These are phyloP conservation scores for Scheffersomyces titani DNA, from an alignment of 1,139 yeast species.

Conservation along the genomic window DNA sequence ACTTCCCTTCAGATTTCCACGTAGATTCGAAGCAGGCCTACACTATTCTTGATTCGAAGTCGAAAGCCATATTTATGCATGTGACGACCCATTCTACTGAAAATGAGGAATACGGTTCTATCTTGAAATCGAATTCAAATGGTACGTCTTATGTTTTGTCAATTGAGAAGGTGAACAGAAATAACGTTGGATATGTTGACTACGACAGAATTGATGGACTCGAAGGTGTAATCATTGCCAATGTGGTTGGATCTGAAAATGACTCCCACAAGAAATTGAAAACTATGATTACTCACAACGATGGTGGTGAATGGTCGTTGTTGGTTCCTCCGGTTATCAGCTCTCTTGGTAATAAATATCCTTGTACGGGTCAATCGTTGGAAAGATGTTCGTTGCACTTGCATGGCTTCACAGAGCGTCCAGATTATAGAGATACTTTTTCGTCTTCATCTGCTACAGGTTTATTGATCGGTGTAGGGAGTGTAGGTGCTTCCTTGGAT, in stretches of 20 bases:
- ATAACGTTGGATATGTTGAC: constrained; percentile 76
- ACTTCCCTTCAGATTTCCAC: constrained; percentile 70
- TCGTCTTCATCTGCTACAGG: constrained; percentile 92
- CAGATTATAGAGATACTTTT: constrained; percentile 79
- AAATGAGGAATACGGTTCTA: constrained; percentile 69
- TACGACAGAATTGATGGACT: constrained; percentile 81
- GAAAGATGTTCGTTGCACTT: constrained; percentile 76
- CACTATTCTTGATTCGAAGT: constrained; percentile 75
- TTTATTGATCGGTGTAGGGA: constrained; percentile 82
- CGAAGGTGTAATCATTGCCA: constrained; percentile 85
- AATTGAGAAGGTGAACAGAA: constrained; percentile 74
- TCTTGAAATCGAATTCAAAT: constrained; percentile 91
- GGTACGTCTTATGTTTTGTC: constrained; percentile 89
- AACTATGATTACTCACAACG: constrained; percentile 81
- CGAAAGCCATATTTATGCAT: constrained; percentile 79
- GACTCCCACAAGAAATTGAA: constrained; percentile 54
- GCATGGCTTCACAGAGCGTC: constrained; percentile 90
- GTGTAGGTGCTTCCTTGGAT: constrained; percentile 70
- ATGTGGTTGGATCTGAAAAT: constrained; percentile 54
- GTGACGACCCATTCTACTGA: constrained; percentile 62
- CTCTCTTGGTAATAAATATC: constrained; percentile 58
- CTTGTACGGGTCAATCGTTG: constrained; percentile 53
- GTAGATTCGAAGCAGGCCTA: constrained; percentile 75
- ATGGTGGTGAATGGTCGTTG: constrained; percentile 86
- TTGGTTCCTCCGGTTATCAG: constrained; percentile 68